A percentile compares a stretch with the other conserved stretches of the same genome.
Evolutionary conservation across 306 rosid species (phyloP).

Genomic region (Castanopsis chinensis): DNA sequence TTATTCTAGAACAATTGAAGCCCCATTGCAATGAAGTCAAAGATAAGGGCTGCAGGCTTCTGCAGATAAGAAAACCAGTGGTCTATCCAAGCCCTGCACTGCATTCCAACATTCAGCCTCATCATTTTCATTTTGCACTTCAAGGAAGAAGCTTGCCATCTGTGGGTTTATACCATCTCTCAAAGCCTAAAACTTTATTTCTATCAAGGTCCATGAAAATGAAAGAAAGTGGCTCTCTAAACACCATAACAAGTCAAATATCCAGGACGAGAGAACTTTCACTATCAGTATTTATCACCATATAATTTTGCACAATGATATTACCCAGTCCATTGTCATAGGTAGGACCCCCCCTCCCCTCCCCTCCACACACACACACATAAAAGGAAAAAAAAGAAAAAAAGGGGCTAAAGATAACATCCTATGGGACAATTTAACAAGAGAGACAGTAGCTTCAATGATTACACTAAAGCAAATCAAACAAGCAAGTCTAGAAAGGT

Average conservation of each 20-base stretch:
- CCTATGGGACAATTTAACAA: neutral
- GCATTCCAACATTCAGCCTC: neutral
- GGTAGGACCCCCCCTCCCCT: neutral
- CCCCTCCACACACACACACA: neutral
- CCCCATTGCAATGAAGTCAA: neutral
- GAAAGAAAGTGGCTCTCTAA: neutral
- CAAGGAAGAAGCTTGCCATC: neutral
- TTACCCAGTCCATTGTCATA: neutral
- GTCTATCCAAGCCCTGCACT: neutral
- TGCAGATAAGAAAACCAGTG: neutral
- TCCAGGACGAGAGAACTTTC: neutral
- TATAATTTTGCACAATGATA: neutral
- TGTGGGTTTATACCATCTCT: neutral
- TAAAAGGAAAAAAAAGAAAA: neutral
- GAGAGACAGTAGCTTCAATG: neutral
- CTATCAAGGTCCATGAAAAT: neutral
- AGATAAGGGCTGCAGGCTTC: neutral
- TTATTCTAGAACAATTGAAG: neutral
- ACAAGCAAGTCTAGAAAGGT: neutral
- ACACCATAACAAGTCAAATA: neutral
- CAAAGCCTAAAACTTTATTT: neutral
- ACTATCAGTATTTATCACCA: neutral
- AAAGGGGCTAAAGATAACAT: neutral
- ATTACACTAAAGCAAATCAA: neutral
- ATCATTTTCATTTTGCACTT: neutral